phyloP scores from a whole-genome alignment of 345 rosid genomes.

The Cardiospermum halicacabum region DNA sequence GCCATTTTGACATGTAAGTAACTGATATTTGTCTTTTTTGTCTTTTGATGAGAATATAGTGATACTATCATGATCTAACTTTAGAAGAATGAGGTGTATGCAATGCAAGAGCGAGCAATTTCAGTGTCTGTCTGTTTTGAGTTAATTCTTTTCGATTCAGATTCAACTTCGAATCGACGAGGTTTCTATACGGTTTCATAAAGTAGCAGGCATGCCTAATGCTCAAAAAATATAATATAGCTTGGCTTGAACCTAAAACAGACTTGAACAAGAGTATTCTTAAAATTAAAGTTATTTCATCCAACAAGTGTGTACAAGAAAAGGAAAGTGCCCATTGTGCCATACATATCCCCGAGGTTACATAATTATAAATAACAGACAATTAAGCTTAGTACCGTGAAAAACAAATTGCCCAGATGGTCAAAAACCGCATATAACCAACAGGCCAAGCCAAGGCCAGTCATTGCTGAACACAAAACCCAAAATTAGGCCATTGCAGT shows the following conservation, averaged over 20 bases:
- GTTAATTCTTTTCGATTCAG: too few relatives aligned
- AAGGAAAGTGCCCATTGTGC: constrained; percentile 1
- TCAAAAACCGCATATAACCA: not conserved
- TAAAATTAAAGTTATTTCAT: constrained; percentile 19
- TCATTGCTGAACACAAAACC: not conserved
- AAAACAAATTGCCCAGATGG: constrained; percentile 13
- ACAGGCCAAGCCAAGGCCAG: constrained; percentile 7
- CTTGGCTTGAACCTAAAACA: not conserved
- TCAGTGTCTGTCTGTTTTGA: too few relatives aligned
- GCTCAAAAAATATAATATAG: too few relatives aligned
- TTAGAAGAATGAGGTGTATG: too few relatives aligned
- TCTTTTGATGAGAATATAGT: too few relatives aligned
- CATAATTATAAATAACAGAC: constrained; percentile 6
- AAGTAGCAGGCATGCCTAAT: too few relatives aligned
- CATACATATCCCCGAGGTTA: not conserved
- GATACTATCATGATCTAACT: too few relatives aligned
- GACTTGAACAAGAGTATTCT: not conserved
- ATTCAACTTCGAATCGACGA: too few relatives aligned
- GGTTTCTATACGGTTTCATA: too few relatives aligned
- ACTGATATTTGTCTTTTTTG: too few relatives aligned
- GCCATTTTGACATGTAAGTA: too few relatives aligned
- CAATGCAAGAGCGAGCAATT: too few relatives aligned
- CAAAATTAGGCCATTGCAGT: constrained; percentile 55
- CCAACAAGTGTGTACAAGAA: constrained; percentile 24
- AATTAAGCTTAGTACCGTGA: not conserved